Evolutionary conservation across 2,329 filamentous ascomycete species (phyloP).

Genomic region (Xylariaceae sp.): DNA sequence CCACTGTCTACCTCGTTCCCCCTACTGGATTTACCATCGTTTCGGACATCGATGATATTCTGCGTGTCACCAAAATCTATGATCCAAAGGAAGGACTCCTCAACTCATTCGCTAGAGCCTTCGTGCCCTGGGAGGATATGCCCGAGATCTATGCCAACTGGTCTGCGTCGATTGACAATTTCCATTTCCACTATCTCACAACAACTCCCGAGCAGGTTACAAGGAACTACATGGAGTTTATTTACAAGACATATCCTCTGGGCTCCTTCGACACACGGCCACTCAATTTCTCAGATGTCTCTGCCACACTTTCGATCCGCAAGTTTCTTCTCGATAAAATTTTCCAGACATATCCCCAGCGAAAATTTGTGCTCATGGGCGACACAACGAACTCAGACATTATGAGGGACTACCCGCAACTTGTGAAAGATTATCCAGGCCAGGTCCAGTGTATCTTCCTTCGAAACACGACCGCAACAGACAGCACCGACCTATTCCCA

Average conservation of each 20-base stretch:
- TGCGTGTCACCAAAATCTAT: constrained; percentile 83
- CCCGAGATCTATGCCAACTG: constrained; percentile 79
- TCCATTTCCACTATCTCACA: constrained; percentile 83
- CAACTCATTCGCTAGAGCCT: constrained; percentile 76
- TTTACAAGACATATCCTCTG: constrained; percentile 77
- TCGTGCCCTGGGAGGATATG: constrained; percentile 79
- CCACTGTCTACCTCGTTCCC: constrained; percentile 78
- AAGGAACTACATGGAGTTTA: constrained; percentile 79
- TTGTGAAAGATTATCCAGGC: constrained; percentile 69
- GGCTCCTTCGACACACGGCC: constrained; percentile 80
- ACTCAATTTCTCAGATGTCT: constrained; percentile 78
- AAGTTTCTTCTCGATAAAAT: constrained; percentile 72
- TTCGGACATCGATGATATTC: constrained; percentile 80
- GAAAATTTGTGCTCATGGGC: constrained; percentile 77
- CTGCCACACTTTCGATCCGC: constrained; percentile 74
- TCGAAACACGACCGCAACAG: constrained; percentile 75
- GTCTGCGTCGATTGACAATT: constrained; percentile 67
- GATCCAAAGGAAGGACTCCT: constrained; percentile 74
- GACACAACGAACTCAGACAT: constrained; percentile 80
- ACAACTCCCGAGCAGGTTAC: constrained; percentile 81
- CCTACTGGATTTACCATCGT: constrained; percentile 72
- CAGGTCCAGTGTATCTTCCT: constrained; percentile 81
- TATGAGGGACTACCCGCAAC: constrained; percentile 67
- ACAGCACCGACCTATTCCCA: constrained; percentile 70
- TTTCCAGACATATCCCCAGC: constrained; percentile 75